Base-by-base conservation (phyloP, 2,329 filamentous ascomycete genomes). In the Fusarium tricinctum region DNA sequence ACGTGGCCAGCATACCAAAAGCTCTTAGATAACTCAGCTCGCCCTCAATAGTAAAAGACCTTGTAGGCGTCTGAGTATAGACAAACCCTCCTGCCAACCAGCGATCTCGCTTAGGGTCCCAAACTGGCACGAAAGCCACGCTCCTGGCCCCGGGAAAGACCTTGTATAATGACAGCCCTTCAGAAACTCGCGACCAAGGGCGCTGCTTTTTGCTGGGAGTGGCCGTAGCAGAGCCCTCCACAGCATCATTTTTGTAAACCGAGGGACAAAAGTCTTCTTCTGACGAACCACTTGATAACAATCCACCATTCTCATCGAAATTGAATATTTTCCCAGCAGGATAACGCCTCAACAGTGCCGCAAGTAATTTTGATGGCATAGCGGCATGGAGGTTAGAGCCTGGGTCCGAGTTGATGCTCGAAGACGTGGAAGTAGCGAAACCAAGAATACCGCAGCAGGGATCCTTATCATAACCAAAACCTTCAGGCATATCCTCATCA, bases 1-100 rank as follows among this genome's bases (percentile, higher is more conserved):
- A 82, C 84, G 88, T 88, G 23, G 87, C 84, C 2, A 83, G 83
- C 53, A 84, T 83, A 1, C 82, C 82, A 70, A 88, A 88, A 1
- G 83, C 84, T 13, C 78, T 74, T 17, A 88, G 73, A 39, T 84
- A 85, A 19, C 80, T 83, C 8, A 89, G 77, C 38, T 88, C 86
- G 14, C 81, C 80, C 40, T 81, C 76, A 4, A 77, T 68, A 2
- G 80, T 81, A 38, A 88, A 82, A 5, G 81, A 74, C 4, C 83
- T 81, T 1, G 79, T 81, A 2, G 79, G 78, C 7, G 71, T 78
- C 6, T 74, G 77, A 1, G 84, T 86, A 77, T 85, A 87, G 5
- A 81, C 76, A 43, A 88, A 84, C 5, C 81, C 81, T 3, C 81
- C 83, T 2, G 83, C 80, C 63, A 81, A 83, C 81, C 83, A 85